These are phyloP conservation scores for Hapsidospora chrysogenum DNA, from an alignment of 495 filamentous ascomycete genomes.

Conservation along the genomic window DNA sequence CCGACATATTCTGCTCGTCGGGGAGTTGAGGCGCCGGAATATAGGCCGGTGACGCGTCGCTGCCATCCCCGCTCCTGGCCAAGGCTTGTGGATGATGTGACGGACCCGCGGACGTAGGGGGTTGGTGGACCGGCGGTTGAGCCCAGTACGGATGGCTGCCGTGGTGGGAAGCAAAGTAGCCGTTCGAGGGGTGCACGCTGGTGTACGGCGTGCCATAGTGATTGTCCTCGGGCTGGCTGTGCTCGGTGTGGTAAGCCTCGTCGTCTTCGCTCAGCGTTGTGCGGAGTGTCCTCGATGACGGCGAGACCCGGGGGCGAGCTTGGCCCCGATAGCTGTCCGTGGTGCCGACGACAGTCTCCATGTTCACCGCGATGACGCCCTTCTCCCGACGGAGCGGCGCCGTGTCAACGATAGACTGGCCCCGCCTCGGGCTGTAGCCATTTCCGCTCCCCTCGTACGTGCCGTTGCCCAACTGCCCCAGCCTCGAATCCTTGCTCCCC, in stretches of 20 bases:
- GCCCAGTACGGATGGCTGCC: too few relatives aligned
- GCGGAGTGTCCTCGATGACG: conserved; percentile 1
- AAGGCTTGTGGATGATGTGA: not conserved
- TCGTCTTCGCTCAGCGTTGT: conserved; percentile 1
- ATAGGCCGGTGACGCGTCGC: conserved; percentile 15
- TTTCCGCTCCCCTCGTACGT: too few relatives aligned
- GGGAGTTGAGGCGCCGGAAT: conserved; percentile 36
- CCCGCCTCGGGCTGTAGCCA: conserved; percentile 25
- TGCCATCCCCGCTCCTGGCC: not conserved
- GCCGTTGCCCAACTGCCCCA: not conserved
- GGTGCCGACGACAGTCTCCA: conserved; percentile 81
- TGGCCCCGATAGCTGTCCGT: conserved; percentile 46
- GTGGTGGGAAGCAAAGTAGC: conserved; percentile 9
- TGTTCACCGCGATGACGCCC: conserved; percentile 64
- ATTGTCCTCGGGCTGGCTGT: not conserved
- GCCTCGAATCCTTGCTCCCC: conserved; percentile 19
- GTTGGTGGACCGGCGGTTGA: too few relatives aligned
- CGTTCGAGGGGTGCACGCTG: conserved; percentile 4
- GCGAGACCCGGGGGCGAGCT: not conserved
- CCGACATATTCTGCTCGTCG: conserved; percentile 38
- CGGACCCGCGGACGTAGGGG: not conserved
- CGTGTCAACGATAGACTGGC: conserved; percentile 79
- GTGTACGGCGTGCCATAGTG: not conserved
- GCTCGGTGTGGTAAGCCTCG: not conserved
- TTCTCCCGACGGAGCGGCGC: conserved; percentile 74